Evolutionary conservation across 169 alveolate genomes (phyloP), one percentile per base, ranked within the genome.

Genomic region (Plasmodium gallinaceum): DNA sequence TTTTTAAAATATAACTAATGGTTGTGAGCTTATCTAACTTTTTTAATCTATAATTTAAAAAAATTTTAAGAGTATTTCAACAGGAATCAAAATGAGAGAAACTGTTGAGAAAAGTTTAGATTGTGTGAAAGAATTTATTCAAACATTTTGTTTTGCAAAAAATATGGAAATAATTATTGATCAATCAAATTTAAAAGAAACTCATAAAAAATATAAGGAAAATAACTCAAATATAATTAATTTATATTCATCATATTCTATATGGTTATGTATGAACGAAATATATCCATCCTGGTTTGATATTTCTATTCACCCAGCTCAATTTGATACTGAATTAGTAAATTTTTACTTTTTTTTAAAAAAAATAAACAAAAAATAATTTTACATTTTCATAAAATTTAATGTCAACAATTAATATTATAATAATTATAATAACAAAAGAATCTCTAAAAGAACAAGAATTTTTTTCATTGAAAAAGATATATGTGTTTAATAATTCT

Each of bases 261-360:
- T 80, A 61, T 80, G 90, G 90, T 71, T 80, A n/a, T 80, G 90
- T 32, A 80, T 80, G 90, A 80, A 80, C 66, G 90, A 80, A 71
- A 80, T 80, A 68, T 80, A 80, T 52, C 90, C 90, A 20, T 65
- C 90, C 22, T 80, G 90, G 90, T 80, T 80, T 68, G 90, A 80
- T 61, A 65, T 80, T 18, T 80, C 90, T 6, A 80, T 80, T 22
- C 90, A 80, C 72, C 90, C 90, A n/a, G 90, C 90, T 52, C 90
- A 80, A 39, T 80, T 80, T 80, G 85, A 80, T 39, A 62, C 73
- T 32, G 90, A 80, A 45, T 16, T 68, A 58, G 90, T 80, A 62
- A 80, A 72, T 42, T 46, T n/a, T 61, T 20, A 58, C 39, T 18
- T 24, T 54, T 73, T 32, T 32, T 32, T n/a, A n/a, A n/a, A n/a